phyloP scores from a whole-genome alignment of 164 flowering plant species.

The Tinospora cordifolia region DNA sequence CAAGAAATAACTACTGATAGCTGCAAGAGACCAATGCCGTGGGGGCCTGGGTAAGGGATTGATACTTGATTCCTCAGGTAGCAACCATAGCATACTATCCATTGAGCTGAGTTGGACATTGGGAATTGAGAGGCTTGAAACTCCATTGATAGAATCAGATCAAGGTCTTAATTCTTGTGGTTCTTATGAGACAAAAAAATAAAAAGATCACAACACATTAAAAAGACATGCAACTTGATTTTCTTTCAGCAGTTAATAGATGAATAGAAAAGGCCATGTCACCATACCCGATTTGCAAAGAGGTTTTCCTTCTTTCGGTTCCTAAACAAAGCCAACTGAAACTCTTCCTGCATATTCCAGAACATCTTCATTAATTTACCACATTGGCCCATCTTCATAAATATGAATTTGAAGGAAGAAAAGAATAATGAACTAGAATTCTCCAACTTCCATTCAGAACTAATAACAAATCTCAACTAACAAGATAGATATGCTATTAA shows the following conservation, averaged over 20 bases:
- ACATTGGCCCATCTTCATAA: too few species aligned
- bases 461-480: too few species aligned
- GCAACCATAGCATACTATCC: too few species aligned
- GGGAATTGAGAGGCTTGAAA: background rate
- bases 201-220: background rate
- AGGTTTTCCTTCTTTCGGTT: conserved; percentile 87
- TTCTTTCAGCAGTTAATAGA: background rate
- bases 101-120: too few species aligned
- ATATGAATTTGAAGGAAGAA: too few species aligned
- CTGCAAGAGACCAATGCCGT: too few species aligned
- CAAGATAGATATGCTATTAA: too few species aligned
- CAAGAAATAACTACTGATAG: too few species aligned
- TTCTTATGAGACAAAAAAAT: background rate
- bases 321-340: conserved; percentile 82
- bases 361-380: background rate
- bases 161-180: background rate
- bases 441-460: too few species aligned
- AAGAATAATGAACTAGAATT: too few species aligned
- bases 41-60: too few species aligned
- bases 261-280: conserved; percentile 4
- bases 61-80: too few species aligned
- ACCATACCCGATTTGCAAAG: conserved; percentile 81
- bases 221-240: background rate
- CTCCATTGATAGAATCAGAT: background rate
- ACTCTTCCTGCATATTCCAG: conserved; percentile 69